Conservation (phyloP, 176 grass and related monocot genomes). For the Zizania latifolia region DNA sequence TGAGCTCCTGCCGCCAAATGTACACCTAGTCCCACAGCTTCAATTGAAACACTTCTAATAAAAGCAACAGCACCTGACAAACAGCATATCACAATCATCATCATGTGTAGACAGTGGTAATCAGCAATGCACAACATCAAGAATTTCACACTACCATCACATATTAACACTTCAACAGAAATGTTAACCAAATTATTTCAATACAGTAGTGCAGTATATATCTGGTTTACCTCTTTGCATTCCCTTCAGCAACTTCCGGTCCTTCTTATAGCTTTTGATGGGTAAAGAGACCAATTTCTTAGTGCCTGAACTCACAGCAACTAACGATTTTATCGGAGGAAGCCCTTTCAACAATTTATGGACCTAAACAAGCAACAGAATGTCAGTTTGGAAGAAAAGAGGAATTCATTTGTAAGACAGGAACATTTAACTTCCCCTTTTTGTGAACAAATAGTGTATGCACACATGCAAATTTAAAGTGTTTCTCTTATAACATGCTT, state of each 20-base stretch:
- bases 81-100: constrained; percentile 1
- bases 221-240: constrained; percentile 82
- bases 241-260: constrained; percentile 95
- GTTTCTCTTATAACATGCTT: neutral
- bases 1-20: constrained; percentile 93
- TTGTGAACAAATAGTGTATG: neutral
- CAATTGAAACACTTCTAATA: constrained; percentile 80
- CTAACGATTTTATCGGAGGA: constrained; percentile 86
- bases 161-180: constrained; percentile 27
- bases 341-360: constrained; percentile 95
- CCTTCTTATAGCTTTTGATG: constrained; percentile 91
- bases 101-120: constrained; percentile 2
- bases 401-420: neutral
- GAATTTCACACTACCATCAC: neutral
- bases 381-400: constrained; percentile 16
- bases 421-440: neutral
- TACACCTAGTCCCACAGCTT: constrained; percentile 90
- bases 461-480: neutral
- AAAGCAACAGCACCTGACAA: constrained; percentile 85
- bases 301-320: constrained; percentile 83
- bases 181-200: neutral
- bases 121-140: neutral
- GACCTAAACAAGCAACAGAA: constrained; percentile 49
- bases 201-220: constrained; percentile 1
- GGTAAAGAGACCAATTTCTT: constrained; percentile 88